Conservation (phyloP, 176 grass and related monocot genomes). For the Rhynchospora tenuis region DNA sequence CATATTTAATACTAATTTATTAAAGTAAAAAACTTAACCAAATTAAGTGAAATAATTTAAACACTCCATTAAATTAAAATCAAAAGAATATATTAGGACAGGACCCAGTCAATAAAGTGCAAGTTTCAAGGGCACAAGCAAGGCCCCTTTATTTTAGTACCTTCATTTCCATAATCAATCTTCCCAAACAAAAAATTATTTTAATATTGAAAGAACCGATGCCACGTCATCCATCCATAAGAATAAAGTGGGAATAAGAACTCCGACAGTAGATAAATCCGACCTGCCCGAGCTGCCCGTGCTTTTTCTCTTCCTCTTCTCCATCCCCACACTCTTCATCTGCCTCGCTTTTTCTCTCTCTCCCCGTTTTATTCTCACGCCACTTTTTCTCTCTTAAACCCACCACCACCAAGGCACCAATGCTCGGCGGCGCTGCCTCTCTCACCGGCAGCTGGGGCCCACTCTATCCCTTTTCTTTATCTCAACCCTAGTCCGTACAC, state of each 20-base stretch:
- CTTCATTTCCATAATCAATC: background rate
- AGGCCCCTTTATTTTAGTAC: background rate
- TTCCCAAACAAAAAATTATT: background rate
- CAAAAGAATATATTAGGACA: background rate
- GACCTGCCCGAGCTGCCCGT: conserved; percentile 57
- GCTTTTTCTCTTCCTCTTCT: conserved; percentile 31
- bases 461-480: conserved; percentile 25
- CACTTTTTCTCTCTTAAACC: background rate
- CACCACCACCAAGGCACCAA: too few relatives aligned
- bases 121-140: background rate
- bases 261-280: background rate
- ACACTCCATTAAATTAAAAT: background rate
- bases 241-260: background rate
- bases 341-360: conserved; percentile 7
- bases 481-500: conserved; percentile 9
- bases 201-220: background rate
- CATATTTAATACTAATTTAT: background rate
- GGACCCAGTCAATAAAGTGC: background rate
- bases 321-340: conserved; percentile 31
- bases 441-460: conserved; percentile 28
- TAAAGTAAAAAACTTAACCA: background rate
- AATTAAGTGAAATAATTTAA: background rate
- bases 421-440: conserved; percentile 19
- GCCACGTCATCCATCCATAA: background rate
- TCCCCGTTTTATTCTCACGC: conserved; percentile 21